Evolutionary conservation across 2,329 filamentous ascomycete species (phyloP).

Genomic region (Acephala macrosclerotiorum): DNA sequence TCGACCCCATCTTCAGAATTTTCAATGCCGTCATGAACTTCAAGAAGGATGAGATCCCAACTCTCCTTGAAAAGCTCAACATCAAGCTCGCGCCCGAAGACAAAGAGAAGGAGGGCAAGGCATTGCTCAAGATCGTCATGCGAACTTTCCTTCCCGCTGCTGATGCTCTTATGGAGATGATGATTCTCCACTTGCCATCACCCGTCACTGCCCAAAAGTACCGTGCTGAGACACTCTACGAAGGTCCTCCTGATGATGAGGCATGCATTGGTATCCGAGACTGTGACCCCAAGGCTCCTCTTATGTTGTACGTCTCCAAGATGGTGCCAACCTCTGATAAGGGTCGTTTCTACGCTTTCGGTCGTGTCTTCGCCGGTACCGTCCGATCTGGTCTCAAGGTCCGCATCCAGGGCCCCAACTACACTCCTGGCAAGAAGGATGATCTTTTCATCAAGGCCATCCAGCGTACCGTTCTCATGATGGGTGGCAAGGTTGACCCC

Average conservation of each 20-base stretch:
- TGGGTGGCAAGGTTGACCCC: slow-evolving; percentile 98
- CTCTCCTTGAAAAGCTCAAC: slow-evolving; percentile 88
- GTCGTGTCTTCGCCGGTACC: slow-evolving; percentile 99
- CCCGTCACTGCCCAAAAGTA: slow-evolving; percentile 96
- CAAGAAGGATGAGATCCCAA: slow-evolving; percentile 91
- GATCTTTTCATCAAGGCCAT: slow-evolving; percentile 99
- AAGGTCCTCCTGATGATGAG: slow-evolving; percentile 93
- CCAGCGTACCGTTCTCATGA: slow-evolving; percentile 99
- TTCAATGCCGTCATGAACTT: slow-evolving; percentile 97
- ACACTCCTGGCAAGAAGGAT: slow-evolving; percentile 97
- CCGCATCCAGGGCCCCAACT: slow-evolving; percentile 99
- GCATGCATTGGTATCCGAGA: slow-evolving; percentile 96
- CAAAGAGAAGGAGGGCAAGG: slow-evolving; percentile 95
- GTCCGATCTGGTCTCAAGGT: slow-evolving; percentile 98
- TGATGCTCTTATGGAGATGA: slow-evolving; percentile 99
- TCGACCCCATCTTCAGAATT: slow-evolving; percentile 99
- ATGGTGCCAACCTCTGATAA: slow-evolving; percentile 99
- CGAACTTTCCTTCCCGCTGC: slow-evolving; percentile 98
- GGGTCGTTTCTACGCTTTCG: slow-evolving; percentile 99
- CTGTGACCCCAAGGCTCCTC: slow-evolving; percentile 96
- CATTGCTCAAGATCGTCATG: slow-evolving; percentile 97
- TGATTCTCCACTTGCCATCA: slow-evolving; percentile 98
- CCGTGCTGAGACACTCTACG: slow-evolving; percentile 98
- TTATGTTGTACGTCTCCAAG: slow-evolving; percentile 99
- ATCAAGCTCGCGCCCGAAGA: slow-evolving; percentile 91